These are phyloP conservation scores for Mortierella sp. DNA, from an alignment of 371 early-diverging fungal genomes.

Conservation along the genomic window DNA sequence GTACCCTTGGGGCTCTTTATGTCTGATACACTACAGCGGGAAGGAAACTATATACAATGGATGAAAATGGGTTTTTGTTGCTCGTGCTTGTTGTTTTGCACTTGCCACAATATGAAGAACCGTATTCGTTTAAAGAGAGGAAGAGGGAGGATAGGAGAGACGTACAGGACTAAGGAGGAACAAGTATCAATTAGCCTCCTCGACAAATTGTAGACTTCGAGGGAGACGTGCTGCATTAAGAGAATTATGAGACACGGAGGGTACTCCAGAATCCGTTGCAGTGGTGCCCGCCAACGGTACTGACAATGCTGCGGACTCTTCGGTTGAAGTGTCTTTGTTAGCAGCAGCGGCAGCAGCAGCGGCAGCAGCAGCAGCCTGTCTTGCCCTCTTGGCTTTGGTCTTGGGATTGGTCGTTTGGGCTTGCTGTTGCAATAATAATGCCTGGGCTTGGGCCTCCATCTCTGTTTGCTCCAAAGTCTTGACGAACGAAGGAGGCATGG, in stretches of 20 bases:
- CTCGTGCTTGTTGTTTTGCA: no score
- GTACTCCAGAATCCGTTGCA: no score
- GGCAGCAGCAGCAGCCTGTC: conserved; percentile 22
- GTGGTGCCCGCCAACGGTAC: not conserved
- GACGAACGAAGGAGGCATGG: conserved; percentile 35
- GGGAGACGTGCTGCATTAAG: conserved; percentile 29
- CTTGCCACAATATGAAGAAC: no score
- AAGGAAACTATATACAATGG: no score
- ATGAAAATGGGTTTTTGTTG: no score
- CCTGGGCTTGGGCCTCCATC: conserved; percentile 25
- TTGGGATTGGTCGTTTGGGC: conserved; percentile 18
- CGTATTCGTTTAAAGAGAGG: no score
- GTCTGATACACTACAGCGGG: no score
- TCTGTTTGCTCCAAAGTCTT: conserved; percentile 29
- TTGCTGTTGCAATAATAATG: conserved; percentile 3
- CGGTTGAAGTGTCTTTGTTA: not conserved
- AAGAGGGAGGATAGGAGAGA: no score
- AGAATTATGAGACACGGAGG: not conserved
- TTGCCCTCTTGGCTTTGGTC: conserved; percentile 36
- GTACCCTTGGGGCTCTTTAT: no score
- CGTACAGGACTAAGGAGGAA: no score
- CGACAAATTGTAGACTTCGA: conserved; percentile 46
- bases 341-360: conserved; percentile 29
- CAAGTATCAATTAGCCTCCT: not conserved
- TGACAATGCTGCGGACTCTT: not conserved